These are phyloP conservation scores for Russula dissimulans DNA, from an alignment of 768 basidiomycete species.

Conservation along the genomic window DNA sequence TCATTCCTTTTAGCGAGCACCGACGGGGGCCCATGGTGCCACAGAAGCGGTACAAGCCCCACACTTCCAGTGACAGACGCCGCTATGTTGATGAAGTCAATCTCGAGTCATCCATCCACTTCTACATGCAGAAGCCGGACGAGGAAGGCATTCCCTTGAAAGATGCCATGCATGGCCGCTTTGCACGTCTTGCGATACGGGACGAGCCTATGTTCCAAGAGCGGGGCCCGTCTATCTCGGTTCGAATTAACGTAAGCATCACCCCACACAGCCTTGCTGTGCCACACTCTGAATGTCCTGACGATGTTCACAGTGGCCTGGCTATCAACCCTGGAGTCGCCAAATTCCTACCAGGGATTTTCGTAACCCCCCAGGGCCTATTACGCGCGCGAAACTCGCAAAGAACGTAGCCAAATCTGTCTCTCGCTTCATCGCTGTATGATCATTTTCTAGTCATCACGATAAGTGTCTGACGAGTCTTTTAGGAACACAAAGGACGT, in stretches of 20 bases:
- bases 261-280: conserved; percentile 6
- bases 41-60: conserved; percentile 64
- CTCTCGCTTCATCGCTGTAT: conserved; percentile 54
- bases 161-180: conserved; percentile 55
- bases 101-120: conserved; percentile 56
- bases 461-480: background rate
- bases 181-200: conserved; percentile 44
- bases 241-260: conserved; percentile 56
- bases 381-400: conserved; percentile 66
- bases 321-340: conserved; percentile 67
- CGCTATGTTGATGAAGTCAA: conserved; percentile 67
- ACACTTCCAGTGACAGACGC: conserved; percentile 65
- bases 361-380: conserved; percentile 65
- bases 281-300: conserved; percentile 3
- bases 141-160: conserved; percentile 54
- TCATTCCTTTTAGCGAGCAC: conserved; percentile 5
- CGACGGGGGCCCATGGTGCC: conserved; percentile 42
- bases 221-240: conserved; percentile 72
- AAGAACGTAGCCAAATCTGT: conserved; percentile 76
- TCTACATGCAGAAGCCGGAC: conserved; percentile 41
- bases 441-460: conserved; percentile 17
- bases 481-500: conserved; percentile 40
- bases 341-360: conserved; percentile 82
- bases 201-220: conserved; percentile 62
- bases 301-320: conserved; percentile 53